Evolutionary conservation across 2,329 filamentous ascomycete genomes (phyloP), one percentile per base, ranked within the genome.

Genomic region (Chalaropsis ovoidea): DNA sequence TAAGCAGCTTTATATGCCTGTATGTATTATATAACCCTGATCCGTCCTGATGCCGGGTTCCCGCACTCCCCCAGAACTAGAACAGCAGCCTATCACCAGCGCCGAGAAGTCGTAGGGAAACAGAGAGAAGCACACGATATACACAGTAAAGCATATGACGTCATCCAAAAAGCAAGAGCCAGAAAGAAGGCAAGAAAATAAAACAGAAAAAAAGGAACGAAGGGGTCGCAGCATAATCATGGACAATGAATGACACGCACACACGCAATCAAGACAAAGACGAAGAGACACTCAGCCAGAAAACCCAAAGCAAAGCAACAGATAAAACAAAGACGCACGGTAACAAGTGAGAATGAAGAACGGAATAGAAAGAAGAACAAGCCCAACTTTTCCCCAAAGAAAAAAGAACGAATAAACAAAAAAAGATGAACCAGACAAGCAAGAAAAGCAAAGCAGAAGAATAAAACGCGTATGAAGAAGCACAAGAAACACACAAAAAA

Each of bases 1-100:
- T 2, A 52, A 24, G 10, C 22, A 52, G 15, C 22, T 10, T 24
- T 2, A 5, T 7, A 24, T 52, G 47, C 11, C 2, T 15, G 11
- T 24, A 27, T 52, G 47, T 52, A 52, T 24, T 52, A 24, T 49
- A 49, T 27, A 27, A 17, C 10, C 19, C 22, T 24, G 22, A 1
- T 15, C 47, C 24, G 22, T 52, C 22, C 22, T 52, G 47, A 52
- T 3, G 19, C 61, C 7, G 35, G 17, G 61, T 41, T 39, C 27
- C 2, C 6, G 17, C 17, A 58, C 31, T 5, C 13, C 19, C 8
- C 13, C 52, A 7, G 15, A 35, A 8, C 13, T 35, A 11, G 10
- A 58, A 58, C 54, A 58, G 54, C 54, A 58, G 54, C 54, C 54
- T 58, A 19, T 58, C 27, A 58, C 54, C 27, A 39, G 54, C 54